Conservation (phyloP, 805 yeast genomes). For the Myxozyma nipponensis region DNA sequence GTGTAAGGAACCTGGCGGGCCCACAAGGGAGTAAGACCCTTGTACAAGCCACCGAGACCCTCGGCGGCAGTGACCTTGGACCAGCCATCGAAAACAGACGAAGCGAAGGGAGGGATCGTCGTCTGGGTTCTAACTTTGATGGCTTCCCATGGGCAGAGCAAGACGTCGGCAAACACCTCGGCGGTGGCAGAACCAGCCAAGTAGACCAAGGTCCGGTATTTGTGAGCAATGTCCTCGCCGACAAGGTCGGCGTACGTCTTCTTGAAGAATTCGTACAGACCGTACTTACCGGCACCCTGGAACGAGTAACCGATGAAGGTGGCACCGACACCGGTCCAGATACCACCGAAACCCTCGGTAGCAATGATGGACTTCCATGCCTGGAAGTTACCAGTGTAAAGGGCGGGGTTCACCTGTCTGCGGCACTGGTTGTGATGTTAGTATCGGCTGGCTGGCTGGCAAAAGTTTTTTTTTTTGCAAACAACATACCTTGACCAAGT, state of each 20-base stretch:
- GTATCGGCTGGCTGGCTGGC: neutral
- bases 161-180: constrained; percentile 85
- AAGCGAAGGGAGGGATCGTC: constrained; percentile 79
- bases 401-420: constrained; percentile 72
- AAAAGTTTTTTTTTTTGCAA: neutral
- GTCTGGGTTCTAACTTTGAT: constrained; percentile 94
- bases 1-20: constrained; percentile 97
- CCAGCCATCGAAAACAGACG: constrained; percentile 61
- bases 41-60: constrained; percentile 73
- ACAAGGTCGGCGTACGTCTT: constrained; percentile 63
- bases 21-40: constrained; percentile 92
- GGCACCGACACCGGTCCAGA: constrained; percentile 88
- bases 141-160: constrained; percentile 91
- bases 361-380: constrained; percentile 77
- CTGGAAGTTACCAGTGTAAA: constrained; percentile 72
- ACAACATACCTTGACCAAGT: constrained; percentile 60
- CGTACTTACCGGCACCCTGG: constrained; percentile 98
- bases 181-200: constrained; percentile 89
- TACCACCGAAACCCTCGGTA: constrained; percentile 68
- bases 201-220: constrained; percentile 69
- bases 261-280: constrained; percentile 89
- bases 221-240: constrained; percentile 57
- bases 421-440: constrained; percentile 54
- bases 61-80: constrained; percentile 59
- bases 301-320: constrained; percentile 88